phyloP scores from a whole-genome alignment of 768 basidiomycete genomes.

The Inosperma sp. region DNA sequence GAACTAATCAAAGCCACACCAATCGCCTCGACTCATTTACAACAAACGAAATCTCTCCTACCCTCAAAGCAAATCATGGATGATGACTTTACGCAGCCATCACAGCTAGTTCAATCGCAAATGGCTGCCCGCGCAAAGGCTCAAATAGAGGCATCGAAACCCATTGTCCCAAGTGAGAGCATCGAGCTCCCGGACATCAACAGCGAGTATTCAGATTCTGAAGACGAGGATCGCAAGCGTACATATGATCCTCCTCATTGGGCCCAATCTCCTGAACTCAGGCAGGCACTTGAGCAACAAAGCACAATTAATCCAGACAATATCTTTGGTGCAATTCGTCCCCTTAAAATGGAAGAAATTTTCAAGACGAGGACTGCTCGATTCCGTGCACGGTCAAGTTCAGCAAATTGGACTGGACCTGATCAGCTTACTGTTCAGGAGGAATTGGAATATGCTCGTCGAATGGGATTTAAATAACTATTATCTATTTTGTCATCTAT shows the following conservation, averaged over 20 bases:
- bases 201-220: constrained; percentile 96
- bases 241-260: constrained; percentile 78
- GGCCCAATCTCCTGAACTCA: constrained; percentile 88
- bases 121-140: constrained; percentile 71
- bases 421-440: constrained; percentile 83
- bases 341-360: constrained; percentile 88
- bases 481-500: neutral
- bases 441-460: constrained; percentile 78
- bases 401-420: constrained; percentile 94
- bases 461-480: constrained; percentile 76
- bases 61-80: constrained; percentile 32
- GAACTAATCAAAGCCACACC: constrained; percentile 34
- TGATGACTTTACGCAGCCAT: constrained; percentile 54
- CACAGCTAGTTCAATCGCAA: constrained; percentile 57
- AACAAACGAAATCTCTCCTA: constrained; percentile 31
- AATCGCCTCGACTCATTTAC: constrained; percentile 27
- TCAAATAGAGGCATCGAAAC: constrained; percentile 58
- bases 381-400: constrained; percentile 87
- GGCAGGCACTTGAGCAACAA: constrained; percentile 74
- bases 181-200: constrained; percentile 94
- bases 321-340: constrained; percentile 86
- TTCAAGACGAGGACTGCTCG: constrained; percentile 75
- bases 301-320: constrained; percentile 86
- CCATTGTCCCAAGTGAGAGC: constrained; percentile 62
- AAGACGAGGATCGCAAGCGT: constrained; percentile 75